Conservation (phyloP, 2,329 filamentous ascomycete genomes). For the Westerdykella ornata region DNA sequence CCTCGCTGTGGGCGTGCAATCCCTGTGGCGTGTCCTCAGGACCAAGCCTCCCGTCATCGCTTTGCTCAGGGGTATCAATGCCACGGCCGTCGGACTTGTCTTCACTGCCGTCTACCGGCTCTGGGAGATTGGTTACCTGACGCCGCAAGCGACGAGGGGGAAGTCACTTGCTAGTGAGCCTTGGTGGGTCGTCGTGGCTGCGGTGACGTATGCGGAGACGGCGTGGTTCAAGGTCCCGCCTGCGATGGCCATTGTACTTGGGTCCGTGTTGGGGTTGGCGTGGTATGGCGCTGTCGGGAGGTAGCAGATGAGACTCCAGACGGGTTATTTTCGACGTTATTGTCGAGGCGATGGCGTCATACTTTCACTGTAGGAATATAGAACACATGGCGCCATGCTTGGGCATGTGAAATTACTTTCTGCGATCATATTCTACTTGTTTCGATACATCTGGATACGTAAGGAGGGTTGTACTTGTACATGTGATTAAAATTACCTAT, state of each 20-base stretch:
- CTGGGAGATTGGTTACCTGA: slow-evolving; percentile 42
- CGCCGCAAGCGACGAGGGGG: slow-evolving; percentile 30
- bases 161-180: slow-evolving; percentile 36
- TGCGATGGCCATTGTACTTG: slow-evolving; percentile 37
- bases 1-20: slow-evolving; percentile 33
- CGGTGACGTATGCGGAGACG: slow-evolving; percentile 37
- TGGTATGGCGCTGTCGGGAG: slow-evolving; percentile 37
- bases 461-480: no score
- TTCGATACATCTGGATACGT: no score
- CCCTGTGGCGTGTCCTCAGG: slow-evolving; percentile 36
- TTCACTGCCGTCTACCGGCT: slow-evolving; percentile 43
- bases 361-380: no score
- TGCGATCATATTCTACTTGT: no score
- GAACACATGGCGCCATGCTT: no score
- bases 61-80: slow-evolving; percentile 38
- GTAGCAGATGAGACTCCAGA: not conserved
- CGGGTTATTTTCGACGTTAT: no score
- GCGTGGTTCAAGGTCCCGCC: slow-evolving; percentile 38
- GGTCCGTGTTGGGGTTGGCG: slow-evolving; percentile 34
- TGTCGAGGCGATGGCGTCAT: no score
- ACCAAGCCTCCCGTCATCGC: slow-evolving; percentile 31
- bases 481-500: no score
- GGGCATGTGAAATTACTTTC: no score
- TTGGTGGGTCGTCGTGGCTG: slow-evolving; percentile 43
- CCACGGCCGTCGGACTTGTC: slow-evolving; percentile 39